Conservation (phyloP, 164 flowering plant genomes). For the Chloranthus sessilifolius region DNA sequence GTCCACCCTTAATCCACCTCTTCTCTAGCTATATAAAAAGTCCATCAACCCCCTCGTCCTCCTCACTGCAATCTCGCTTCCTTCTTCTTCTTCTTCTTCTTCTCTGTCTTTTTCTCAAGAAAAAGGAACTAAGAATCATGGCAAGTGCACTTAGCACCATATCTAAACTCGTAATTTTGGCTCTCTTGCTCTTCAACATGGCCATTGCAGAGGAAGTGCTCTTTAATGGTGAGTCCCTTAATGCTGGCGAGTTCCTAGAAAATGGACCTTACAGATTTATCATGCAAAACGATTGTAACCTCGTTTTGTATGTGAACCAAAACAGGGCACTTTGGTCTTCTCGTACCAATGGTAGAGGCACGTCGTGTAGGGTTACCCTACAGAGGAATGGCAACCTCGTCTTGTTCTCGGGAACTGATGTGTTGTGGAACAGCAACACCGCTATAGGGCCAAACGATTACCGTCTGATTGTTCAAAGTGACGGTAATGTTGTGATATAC, state of each 20-base stretch:
- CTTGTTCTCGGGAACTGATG: conserved; percentile 6
- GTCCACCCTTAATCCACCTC: no score
- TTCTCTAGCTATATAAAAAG: no score
- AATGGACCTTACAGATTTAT: conserved; percentile 17
- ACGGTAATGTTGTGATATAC: conserved; percentile 23
- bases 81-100: no score
- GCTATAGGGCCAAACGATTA: conserved; percentile 14
- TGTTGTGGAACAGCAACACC: conserved; percentile 13
- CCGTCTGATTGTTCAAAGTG: conserved; percentile 17
- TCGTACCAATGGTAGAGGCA: conserved; percentile 13
- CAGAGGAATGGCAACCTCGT: conserved; percentile 16
- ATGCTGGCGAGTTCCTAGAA: conserved; percentile 8
- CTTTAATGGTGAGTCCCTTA: conserved; percentile 12
- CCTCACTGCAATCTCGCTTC: no score
- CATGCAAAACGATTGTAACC: conserved; percentile 19
- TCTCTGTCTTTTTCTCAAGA: no score
- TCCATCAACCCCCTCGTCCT: no score
- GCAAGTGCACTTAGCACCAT: not conserved
- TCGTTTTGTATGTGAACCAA: conserved; percentile 17
- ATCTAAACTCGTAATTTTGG: not conserved
- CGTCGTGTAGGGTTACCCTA: conserved; percentile 6
- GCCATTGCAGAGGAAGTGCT: conserved; percentile 13
- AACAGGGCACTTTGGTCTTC: conserved; percentile 13
- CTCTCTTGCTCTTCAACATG: conserved; percentile 1
- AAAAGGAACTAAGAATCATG: no score